phyloP scores from a whole-genome alignment of 257 asterid species.

The Nicotiana sylvestris region DNA sequence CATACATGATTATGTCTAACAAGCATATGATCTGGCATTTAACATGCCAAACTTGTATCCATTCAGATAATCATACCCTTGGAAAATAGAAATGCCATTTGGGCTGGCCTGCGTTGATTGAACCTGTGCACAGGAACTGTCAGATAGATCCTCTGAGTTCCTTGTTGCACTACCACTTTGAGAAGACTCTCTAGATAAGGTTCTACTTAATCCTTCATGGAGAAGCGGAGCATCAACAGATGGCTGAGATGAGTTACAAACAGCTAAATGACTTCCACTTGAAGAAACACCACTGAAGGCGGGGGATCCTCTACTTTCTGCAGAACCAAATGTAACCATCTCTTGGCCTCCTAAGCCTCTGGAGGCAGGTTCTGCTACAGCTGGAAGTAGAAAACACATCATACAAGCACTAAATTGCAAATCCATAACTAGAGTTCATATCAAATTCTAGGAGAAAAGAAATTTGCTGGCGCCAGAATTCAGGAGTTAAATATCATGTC shows the following conservation, averaged over 20 bases:
- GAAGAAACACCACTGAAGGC: slow-evolving; percentile 29
- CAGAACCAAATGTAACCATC: slow-evolving; percentile 62
- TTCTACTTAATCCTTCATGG: slow-evolving; percentile 45
- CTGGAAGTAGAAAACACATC: slow-evolving; percentile 6
- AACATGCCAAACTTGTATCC: not conserved
- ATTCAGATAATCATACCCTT: slow-evolving; percentile 51
- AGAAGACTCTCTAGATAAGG: slow-evolving; percentile 33
- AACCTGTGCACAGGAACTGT: slow-evolving; percentile 26
- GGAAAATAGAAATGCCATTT: slow-evolving; percentile 65
- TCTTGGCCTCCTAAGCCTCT: slow-evolving; percentile 50
- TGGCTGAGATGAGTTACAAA: slow-evolving; percentile 30
- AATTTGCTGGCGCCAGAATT: not conserved
- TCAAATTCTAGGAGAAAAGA: not conserved
- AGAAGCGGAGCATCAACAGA: slow-evolving; percentile 53
- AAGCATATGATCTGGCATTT: not conserved
- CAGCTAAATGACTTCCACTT: slow-evolving; percentile 33
- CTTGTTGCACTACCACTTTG: slow-evolving; percentile 14
- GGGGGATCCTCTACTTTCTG: slow-evolving; percentile 33
- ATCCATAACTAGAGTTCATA: not conserved
- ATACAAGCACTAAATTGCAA: slow-evolving; percentile 12
- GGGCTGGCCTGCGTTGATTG: slow-evolving; percentile 39
- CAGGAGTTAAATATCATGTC: not conserved
- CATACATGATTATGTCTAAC: not conserved
- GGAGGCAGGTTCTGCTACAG: slow-evolving; percentile 43
- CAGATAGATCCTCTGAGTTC: slow-evolving; percentile 6